phyloP scores from a whole-genome alignment of 2,329 filamentous ascomycete genomes.

The Sclerotinia glacialis region DNA sequence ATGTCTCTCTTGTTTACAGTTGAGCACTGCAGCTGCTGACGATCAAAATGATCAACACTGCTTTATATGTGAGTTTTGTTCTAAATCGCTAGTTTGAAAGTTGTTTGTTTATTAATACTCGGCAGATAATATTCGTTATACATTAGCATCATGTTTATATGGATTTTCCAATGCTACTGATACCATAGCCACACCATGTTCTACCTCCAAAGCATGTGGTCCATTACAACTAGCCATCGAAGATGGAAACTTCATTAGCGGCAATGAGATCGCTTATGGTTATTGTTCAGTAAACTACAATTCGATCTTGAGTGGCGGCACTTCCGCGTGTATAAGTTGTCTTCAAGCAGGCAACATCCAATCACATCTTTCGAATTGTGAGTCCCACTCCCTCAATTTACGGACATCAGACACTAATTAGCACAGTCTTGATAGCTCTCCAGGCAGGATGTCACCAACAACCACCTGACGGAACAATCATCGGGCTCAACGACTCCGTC shows the following conservation, averaged over 20 bases:
- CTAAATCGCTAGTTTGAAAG: background rate
- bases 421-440: slow-evolving; percentile 8
- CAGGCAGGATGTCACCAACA: slow-evolving; percentile 35
- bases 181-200: slow-evolving; percentile 31
- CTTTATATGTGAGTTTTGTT: slow-evolving; percentile 36
- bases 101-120: background rate
- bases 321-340: slow-evolving; percentile 26
- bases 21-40: slow-evolving; percentile 31
- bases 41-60: slow-evolving; percentile 35
- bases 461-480: slow-evolving; percentile 25
- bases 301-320: slow-evolving; percentile 24
- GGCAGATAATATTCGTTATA: slow-evolving; percentile 38
- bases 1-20: slow-evolving; percentile 37
- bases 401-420: background rate
- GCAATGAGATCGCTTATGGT: slow-evolving; percentile 30
- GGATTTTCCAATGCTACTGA: slow-evolving; percentile 32
- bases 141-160: slow-evolving; percentile 35
- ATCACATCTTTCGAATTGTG: slow-evolving; percentile 31
- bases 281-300: slow-evolving; percentile 34
- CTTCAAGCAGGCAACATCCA: slow-evolving; percentile 20
- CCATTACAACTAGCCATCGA: slow-evolving; percentile 32
- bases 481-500: slow-evolving; percentile 34
- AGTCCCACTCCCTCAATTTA: background rate
- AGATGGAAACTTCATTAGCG: slow-evolving; percentile 29
- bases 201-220: slow-evolving; percentile 30